Evolutionary conservation across 805 yeast genomes (phyloP).

Genomic region (Ogataea populi-albae): DNA sequence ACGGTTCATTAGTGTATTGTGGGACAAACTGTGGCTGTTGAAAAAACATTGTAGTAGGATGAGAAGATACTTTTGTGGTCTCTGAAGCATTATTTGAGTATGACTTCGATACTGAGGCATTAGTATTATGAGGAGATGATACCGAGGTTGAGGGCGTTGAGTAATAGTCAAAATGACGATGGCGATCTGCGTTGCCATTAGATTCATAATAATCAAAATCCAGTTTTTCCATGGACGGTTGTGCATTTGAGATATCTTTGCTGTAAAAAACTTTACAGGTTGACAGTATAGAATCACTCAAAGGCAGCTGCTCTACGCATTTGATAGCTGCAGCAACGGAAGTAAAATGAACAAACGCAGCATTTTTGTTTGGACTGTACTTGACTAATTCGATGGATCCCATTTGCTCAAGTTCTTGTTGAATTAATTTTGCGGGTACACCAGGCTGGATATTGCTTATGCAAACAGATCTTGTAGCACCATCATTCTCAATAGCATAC

Average conservation of each 20-base stretch:
- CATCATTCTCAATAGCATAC: constrained; percentile 29
- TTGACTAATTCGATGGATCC: constrained; percentile 42
- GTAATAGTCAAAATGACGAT: constrained; percentile 17
- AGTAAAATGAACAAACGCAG: constrained; percentile 39
- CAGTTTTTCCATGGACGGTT: background rate
- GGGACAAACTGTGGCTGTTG: constrained; percentile 1
- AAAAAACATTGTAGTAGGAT: too few relatives aligned
- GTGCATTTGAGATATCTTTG: constrained; percentile 22
- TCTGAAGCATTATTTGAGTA: constrained; percentile 9
- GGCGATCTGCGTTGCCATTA: constrained; percentile 4
- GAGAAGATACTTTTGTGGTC: background rate
- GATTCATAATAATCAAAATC: constrained; percentile 2
- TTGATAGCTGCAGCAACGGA: constrained; percentile 46
- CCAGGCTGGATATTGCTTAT: constrained; percentile 25
- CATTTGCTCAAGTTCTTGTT: constrained; percentile 34
- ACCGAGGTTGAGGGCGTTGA: constrained; percentile 28
- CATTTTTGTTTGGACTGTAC: constrained; percentile 20
- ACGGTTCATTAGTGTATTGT: constrained; percentile 1
- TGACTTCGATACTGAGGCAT: constrained; percentile 9
- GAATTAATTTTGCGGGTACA: constrained; percentile 22
- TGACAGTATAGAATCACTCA: constrained; percentile 23
- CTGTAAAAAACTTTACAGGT: constrained; percentile 30
- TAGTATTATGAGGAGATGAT: constrained; percentile 23
- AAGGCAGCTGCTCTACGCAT: constrained; percentile 37
- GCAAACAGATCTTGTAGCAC: constrained; percentile 31